These are phyloP conservation scores for Cicer bijugum DNA, from an alignment of 306 rosid species.

Conservation along the genomic window DNA sequence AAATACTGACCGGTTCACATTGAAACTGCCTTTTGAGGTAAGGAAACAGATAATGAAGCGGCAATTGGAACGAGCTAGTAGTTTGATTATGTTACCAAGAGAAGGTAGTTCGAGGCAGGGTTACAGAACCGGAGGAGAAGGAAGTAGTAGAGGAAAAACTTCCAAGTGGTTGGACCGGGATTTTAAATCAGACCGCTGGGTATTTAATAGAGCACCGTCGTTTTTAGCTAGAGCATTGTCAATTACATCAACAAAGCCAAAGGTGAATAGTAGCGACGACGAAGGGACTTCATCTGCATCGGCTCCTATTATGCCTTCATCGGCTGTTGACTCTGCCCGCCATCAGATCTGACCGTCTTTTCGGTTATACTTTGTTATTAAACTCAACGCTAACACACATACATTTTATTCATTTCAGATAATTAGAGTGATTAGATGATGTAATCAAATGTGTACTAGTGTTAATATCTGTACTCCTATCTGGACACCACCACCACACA, in stretches of 20 bases:
- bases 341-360: constrained; percentile 51
- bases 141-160: constrained; percentile 58
- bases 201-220: constrained; percentile 61
- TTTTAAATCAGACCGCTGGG: constrained; percentile 78
- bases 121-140: constrained; percentile 60
- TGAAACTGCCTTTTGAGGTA: constrained; percentile 71
- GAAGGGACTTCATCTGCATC: constrained; percentile 53
- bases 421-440: no score
- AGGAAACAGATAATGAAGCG: constrained; percentile 68
- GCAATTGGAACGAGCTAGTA: constrained; percentile 63
- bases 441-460: no score
- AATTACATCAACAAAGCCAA: constrained; percentile 53
- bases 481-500: no score
- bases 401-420: no score
- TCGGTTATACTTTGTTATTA: not conserved
- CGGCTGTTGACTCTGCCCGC: constrained; percentile 45
- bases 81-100: constrained; percentile 61
- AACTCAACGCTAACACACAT: no score
- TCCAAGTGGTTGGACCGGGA: constrained; percentile 58
- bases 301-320: constrained; percentile 36
- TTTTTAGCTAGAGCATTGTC: constrained; percentile 68
- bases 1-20: constrained; percentile 79
- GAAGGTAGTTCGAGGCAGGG: constrained; percentile 69
- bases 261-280: constrained; percentile 37
- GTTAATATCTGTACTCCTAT: no score